phyloP scores from a whole-genome alignment of 2,329 filamentous ascomycete species.

The Aspergillus uvarum region DNA sequence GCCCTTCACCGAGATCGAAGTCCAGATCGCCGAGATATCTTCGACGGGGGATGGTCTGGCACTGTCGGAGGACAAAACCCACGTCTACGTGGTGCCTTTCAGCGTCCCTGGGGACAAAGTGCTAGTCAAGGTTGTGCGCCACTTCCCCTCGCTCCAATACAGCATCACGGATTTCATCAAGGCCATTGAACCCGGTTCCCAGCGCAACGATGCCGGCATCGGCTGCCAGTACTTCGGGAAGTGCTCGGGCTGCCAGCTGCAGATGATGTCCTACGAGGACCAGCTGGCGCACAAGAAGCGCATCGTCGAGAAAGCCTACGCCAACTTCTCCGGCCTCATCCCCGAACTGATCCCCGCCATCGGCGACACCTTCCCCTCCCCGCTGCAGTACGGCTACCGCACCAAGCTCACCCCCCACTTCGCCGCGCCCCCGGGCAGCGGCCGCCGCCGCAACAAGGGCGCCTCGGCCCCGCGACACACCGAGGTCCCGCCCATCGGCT shows the following conservation, averaged over 20 bases:
- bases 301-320: slow-evolving; percentile 87
- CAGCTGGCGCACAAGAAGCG: slow-evolving; percentile 81
- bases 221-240: slow-evolving; percentile 81
- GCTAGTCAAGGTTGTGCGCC: slow-evolving; percentile 74
- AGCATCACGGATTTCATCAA: slow-evolving; percentile 79
- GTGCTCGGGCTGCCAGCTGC: slow-evolving; percentile 93
- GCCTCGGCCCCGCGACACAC: slow-evolving; percentile 42
- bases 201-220: slow-evolving; percentile 74
- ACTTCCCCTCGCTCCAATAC: slow-evolving; percentile 65
- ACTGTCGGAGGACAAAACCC: slow-evolving; percentile 61
- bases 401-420: slow-evolving; percentile 98
- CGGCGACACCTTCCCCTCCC: slow-evolving; percentile 82
- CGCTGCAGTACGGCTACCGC: slow-evolving; percentile 87
- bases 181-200: slow-evolving; percentile 68
- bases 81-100: slow-evolving; percentile 87
- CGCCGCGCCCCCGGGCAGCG: slow-evolving; percentile 65
- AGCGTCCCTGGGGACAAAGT: slow-evolving; percentile 80
- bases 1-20: slow-evolving; percentile 71
- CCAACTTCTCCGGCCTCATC: slow-evolving; percentile 82
- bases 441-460: slow-evolving; percentile 48
- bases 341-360: slow-evolving; percentile 73
- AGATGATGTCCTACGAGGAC: slow-evolving; percentile 88
- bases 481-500: slow-evolving; percentile 77
- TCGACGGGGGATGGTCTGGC: slow-evolving; percentile 92
- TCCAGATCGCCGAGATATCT: slow-evolving; percentile 78